A percentile compares a stretch with the other conserved stretches of the same genome.
Evolutionary conservation across 495 filamentous ascomycete species (phyloP).

Genomic region (Neurospora sp.): DNA sequence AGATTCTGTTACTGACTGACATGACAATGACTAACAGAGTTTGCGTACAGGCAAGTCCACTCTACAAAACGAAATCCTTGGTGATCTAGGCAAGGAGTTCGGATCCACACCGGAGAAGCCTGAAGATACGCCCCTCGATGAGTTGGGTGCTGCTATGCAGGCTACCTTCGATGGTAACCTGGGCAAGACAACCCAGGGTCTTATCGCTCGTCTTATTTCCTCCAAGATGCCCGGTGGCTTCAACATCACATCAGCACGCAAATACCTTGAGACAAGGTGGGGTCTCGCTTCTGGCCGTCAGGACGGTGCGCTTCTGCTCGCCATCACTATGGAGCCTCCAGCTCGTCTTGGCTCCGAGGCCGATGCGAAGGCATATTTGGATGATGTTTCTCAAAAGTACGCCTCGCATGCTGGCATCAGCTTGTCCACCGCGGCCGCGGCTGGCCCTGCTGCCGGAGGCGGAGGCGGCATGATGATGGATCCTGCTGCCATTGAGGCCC

Average conservation of each 20-base stretch:
- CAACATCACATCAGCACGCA: slow-evolving; percentile 90
- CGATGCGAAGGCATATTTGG: slow-evolving; percentile 86
- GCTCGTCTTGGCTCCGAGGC: slow-evolving; percentile 78
- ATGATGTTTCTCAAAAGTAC: slow-evolving; percentile 82
- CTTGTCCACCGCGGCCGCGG: slow-evolving; percentile 62
- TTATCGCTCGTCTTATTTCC: slow-evolving; percentile 88
- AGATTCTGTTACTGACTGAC: not conserved
- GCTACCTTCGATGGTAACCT: slow-evolving; percentile 96
- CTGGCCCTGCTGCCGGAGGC: slow-evolving; percentile 61
- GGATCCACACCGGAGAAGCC: slow-evolving; percentile 97
- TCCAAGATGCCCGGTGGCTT: slow-evolving; percentile 99
- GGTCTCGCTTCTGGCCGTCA: slow-evolving; percentile 80
- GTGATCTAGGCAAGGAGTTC: slow-evolving; percentile 96
- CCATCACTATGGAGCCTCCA: slow-evolving; percentile 85
- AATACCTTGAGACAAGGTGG: slow-evolving; percentile 92
- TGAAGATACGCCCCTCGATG: slow-evolving; percentile 92
- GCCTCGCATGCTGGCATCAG: slow-evolving; percentile 76
- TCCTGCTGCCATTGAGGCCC: slow-evolving; percentile 88
- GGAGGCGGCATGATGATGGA: slow-evolving; percentile 97
- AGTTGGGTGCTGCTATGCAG: slow-evolving; percentile 92
- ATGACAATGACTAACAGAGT: slow-evolving; percentile 3
- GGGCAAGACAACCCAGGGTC: slow-evolving; percentile 90
- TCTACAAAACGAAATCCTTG: slow-evolving; percentile 92
- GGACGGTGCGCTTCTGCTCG: slow-evolving; percentile 80
- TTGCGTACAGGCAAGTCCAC: slow-evolving; percentile 72